Conservation (phyloP, 768 basidiomycete species). For the Trametes elegans region DNA sequence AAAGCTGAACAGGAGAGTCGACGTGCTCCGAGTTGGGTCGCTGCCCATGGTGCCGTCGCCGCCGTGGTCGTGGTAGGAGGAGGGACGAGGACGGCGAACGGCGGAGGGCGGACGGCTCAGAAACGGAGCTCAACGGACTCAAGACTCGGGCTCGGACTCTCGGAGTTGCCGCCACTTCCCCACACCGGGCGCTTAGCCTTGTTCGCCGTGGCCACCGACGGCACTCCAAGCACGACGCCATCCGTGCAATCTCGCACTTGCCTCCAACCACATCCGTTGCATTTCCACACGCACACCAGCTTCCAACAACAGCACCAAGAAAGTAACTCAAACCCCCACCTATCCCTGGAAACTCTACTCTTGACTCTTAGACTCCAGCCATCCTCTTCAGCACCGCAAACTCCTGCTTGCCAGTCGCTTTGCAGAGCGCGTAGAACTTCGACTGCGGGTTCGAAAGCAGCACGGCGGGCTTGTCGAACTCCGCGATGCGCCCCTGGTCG, state of each 20-base stretch:
- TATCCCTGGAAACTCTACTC: background rate
- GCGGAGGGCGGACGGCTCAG: background rate
- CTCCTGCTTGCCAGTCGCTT: slow-evolving; percentile 71
- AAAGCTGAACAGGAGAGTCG: slow-evolving; percentile 19
- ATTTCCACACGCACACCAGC: background rate
- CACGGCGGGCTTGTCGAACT: slow-evolving; percentile 64
- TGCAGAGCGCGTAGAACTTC: slow-evolving; percentile 66
- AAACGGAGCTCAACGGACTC: background rate
- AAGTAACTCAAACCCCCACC: background rate
- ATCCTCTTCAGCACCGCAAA: slow-evolving; percentile 67
- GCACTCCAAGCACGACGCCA: no score
- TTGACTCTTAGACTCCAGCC: slow-evolving; percentile 40
- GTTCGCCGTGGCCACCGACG: no score
- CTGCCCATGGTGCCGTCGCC: background rate
- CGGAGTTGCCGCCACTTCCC: no score
- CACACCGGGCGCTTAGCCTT: no score
- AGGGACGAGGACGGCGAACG: background rate
- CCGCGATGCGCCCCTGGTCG: slow-evolving; percentile 74
- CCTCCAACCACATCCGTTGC: no score
- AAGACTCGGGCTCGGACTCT: no score
- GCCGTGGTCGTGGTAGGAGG: background rate
- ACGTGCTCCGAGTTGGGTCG: background rate
- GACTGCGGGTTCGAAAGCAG: slow-evolving; percentile 57
- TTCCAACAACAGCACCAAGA: background rate
- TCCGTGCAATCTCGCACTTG: no score